phyloP scores from a whole-genome alignment of 2,329 filamentous ascomycete species.

The Blumeria graminis region DNA sequence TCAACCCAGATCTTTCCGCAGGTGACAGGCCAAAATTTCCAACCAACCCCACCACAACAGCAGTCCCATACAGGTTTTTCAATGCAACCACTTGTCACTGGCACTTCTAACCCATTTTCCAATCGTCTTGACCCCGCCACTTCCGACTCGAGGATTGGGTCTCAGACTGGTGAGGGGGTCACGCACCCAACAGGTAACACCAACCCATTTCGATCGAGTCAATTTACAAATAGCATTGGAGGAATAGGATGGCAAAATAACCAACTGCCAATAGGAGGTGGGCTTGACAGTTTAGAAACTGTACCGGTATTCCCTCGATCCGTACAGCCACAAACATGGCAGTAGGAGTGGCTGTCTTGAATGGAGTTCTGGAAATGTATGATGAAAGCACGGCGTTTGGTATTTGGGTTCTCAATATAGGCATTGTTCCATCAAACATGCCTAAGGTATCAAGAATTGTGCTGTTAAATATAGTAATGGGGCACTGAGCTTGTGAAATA shows the following conservation, averaged over 20 bases:
- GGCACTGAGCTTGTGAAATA: too few species aligned
- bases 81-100: conserved; percentile 33
- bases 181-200: conserved; percentile 70
- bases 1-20: conserved; percentile 16
- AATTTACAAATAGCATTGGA: conserved; percentile 72
- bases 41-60: conserved; percentile 18
- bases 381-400: conserved; percentile 14
- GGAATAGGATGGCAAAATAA: conserved; percentile 73
- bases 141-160: conserved; percentile 8
- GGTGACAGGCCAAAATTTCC: conserved; percentile 14
- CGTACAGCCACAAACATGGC: conserved; percentile 36
- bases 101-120: conserved; percentile 44
- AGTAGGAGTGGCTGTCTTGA: conserved; percentile 14
- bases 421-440: too few species aligned
- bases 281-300: conserved; percentile 54
- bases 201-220: conserved; percentile 82
- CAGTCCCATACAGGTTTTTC: conserved; percentile 20
- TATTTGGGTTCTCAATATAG: conserved; percentile 1
- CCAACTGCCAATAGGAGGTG: conserved; percentile 57
- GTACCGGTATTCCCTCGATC: conserved; percentile 71
- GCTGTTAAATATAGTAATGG: too few species aligned
- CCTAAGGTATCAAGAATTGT: too few species aligned
- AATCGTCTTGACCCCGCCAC: conserved; percentile 18
- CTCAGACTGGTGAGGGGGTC: conserved; percentile 23
- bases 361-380: conserved; percentile 2